phyloP scores from a whole-genome alignment of 495 filamentous ascomycete genomes.

The Bryoglossum gracile region DNA sequence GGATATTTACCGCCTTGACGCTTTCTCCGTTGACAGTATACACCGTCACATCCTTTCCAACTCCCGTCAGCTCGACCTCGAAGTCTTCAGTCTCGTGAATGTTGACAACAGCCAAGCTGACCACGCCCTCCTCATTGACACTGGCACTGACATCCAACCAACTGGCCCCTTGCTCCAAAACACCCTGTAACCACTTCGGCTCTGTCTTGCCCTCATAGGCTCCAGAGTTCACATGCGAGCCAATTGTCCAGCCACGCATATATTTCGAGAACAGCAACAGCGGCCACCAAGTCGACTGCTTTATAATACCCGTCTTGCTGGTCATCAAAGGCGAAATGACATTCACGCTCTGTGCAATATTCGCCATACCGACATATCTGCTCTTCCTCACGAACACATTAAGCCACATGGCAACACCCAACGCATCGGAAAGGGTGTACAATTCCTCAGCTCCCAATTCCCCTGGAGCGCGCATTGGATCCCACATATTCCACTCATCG shows the following conservation, averaged over 20 bases:
- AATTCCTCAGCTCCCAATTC: slow-evolving; percentile 59
- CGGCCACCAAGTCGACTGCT: slow-evolving; percentile 76
- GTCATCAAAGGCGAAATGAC: slow-evolving; percentile 76
- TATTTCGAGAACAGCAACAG: slow-evolving; percentile 62
- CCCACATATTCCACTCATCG: slow-evolving; percentile 86
- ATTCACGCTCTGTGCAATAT: slow-evolving; percentile 73
- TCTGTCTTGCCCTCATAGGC: slow-evolving; percentile 57
- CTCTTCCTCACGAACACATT: slow-evolving; percentile 77
- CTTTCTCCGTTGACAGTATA: slow-evolving; percentile 53
- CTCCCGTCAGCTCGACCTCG: slow-evolving; percentile 48
- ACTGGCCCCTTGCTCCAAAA: slow-evolving; percentile 51
- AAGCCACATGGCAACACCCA: slow-evolving; percentile 66
- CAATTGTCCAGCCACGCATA: slow-evolving; percentile 65
- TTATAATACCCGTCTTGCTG: slow-evolving; percentile 49
- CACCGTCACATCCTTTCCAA: slow-evolving; percentile 39
- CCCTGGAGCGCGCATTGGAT: slow-evolving; percentile 62
- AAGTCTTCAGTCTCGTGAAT: slow-evolving; percentile 51
- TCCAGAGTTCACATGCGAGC: slow-evolving; percentile 48
- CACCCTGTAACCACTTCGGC: slow-evolving; percentile 55
- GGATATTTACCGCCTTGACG: slow-evolving; percentile 51
- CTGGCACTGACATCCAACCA: slow-evolving; percentile 66
- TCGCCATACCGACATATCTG: slow-evolving; percentile 67
- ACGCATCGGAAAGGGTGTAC: slow-evolving; percentile 70
- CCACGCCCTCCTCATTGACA: slow-evolving; percentile 51
- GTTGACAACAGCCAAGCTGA: slow-evolving; percentile 64